Conservation (phyloP, 331 rosid genomes). For the Rhamnella rubrinervis region DNA sequence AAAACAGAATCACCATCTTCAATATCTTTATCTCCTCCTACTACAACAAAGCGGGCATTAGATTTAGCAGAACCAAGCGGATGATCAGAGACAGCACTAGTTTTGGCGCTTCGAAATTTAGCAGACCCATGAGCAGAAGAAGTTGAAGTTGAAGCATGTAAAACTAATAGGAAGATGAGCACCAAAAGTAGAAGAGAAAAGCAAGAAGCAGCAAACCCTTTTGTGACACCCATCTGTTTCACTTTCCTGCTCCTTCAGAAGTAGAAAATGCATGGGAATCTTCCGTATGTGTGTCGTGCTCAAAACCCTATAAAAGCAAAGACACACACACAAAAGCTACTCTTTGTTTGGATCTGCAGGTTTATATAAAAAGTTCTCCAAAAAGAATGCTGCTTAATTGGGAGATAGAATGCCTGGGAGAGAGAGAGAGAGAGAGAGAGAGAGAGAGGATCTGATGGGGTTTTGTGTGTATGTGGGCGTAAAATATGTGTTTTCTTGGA, state of each 20-base stretch:
- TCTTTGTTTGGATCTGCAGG: conserved; percentile 33
- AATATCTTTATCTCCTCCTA: conserved; percentile 20
- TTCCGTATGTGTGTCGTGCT: conserved; percentile 24
- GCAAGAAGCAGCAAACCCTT: conserved; percentile 16
- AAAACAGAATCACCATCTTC: conserved; percentile 20
- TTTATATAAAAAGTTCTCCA: conserved; percentile 17
- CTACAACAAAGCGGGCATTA: conserved; percentile 17
- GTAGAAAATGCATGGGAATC: conserved; percentile 36
- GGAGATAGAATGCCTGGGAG: not conserved
- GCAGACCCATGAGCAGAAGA: conserved; percentile 33
- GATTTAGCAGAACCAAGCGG: conserved; percentile 12
- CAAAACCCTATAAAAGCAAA: conserved; percentile 42
- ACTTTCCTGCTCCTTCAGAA: conserved; percentile 16
- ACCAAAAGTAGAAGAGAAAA: conserved; percentile 36
- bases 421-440: conserved; percentile 12
- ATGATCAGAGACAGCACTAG: conserved; percentile 18
- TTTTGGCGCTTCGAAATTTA: conserved; percentile 33
- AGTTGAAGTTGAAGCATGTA: conserved; percentile 9
- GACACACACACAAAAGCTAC: not conserved
- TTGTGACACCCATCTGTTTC: conserved; percentile 36
- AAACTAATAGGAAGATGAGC: conserved; percentile 16
- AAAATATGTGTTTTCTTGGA: conserved; percentile 17
- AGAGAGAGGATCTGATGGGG: not conserved
- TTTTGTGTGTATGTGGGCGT: not conserved
- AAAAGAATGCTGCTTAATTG: conserved; percentile 5